phyloP scores from a whole-genome alignment of 176 grass and related monocot species.

The Bolboschoenus planiculmis region DNA sequence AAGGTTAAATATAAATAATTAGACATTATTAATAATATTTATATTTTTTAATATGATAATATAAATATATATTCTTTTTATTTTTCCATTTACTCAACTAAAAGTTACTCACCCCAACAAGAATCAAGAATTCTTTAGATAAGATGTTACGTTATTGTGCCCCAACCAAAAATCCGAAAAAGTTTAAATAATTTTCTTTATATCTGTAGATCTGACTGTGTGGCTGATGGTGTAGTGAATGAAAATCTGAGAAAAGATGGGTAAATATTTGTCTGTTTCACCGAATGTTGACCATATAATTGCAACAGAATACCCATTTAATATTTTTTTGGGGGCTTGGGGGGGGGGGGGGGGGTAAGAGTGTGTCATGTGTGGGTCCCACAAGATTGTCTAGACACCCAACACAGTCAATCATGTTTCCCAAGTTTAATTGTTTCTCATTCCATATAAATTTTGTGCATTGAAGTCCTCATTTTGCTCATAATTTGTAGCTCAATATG shows the following conservation, averaged over 20 bases:
- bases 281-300: not conserved
- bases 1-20: no score
- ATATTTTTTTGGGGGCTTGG: not conserved
- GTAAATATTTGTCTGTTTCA: not conserved
- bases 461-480: not conserved
- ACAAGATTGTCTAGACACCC: no score
- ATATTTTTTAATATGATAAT: no score
- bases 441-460: not conserved
- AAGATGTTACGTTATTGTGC: no score
- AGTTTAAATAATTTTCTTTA: no score
- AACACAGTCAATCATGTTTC: not conserved
- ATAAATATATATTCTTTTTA: no score
- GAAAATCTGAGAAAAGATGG: not conserved
- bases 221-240: not conserved
- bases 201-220: not conserved
- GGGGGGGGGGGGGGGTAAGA: no score
- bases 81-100: no score
- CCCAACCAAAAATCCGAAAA: no score
- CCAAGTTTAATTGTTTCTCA: not conserved
- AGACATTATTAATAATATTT: no score
- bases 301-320: not conserved
- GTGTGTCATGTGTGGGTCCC: not conserved
- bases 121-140: no score
- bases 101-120: no score
- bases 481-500: not conserved